Percentiles rank a stretch among this genome's conserved stretches.
Conservation (phyloP, 257 asterid species). For the Coffea eugenioides region DNA sequence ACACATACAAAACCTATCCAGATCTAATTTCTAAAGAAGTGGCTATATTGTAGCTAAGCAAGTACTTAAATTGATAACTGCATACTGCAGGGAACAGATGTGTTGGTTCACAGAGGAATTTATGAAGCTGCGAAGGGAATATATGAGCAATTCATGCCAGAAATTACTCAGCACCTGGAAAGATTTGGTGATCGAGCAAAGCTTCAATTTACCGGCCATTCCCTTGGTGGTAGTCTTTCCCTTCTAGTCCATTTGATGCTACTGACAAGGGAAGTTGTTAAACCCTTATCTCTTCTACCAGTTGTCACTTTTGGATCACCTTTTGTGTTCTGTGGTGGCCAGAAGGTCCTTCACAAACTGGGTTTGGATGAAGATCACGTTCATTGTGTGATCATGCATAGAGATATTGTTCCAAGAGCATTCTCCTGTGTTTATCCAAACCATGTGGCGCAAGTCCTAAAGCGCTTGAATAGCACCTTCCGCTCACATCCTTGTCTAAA, state of each 20-base stretch:
- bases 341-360: slow-evolving; percentile 52
- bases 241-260: slow-evolving; percentile 81
- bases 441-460: slow-evolving; percentile 67
- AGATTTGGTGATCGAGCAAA: slow-evolving; percentile 65
- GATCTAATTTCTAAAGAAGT: background rate
- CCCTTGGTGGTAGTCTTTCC: slow-evolving; percentile 94
- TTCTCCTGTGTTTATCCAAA: slow-evolving; percentile 84
- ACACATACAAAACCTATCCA: slow-evolving; percentile 8
- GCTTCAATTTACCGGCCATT: slow-evolving; percentile 87
- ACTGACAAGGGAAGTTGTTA: slow-evolving; percentile 49
- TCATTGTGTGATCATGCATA: slow-evolving; percentile 79
- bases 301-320: slow-evolving; percentile 93
- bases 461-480: slow-evolving; percentile 63
- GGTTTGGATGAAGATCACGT: slow-evolving; percentile 71
- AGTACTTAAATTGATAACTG: background rate
- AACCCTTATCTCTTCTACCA: slow-evolving; percentile 58
- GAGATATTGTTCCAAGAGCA: slow-evolving; percentile 91
- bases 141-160: slow-evolving; percentile 79
- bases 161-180: slow-evolving; percentile 51
- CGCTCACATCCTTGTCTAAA: slow-evolving; percentile 76
- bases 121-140: slow-evolving; percentile 96
- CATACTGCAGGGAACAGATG: slow-evolving; percentile 57
- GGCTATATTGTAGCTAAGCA: background rate
- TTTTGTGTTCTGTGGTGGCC: slow-evolving; percentile 77
- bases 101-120: slow-evolving; percentile 82